Evolutionary conservation across 2,329 filamentous ascomycete species (phyloP), one percentile per base, ranked within the genome.

Genomic region (Trichoderma polysporum): DNA sequence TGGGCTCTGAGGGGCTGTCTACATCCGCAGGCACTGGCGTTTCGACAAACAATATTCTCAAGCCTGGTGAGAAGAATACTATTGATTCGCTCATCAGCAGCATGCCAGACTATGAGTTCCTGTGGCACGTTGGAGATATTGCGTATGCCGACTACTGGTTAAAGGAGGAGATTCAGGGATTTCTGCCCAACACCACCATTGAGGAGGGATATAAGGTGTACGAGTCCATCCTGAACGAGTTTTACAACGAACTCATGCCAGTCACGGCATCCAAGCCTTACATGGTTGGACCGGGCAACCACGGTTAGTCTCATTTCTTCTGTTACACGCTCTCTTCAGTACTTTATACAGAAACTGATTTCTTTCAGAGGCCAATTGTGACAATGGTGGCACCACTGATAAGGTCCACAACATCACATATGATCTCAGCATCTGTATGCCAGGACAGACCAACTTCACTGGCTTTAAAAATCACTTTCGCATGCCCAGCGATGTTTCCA

Each of bases 101-200:
- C 37, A 54, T 64, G 61, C 12, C 37, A 1, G 50, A 25, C n/a
- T 64, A 64, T 6, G 50, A 64, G 29, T 56, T 64, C 15, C 37
- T 64, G 19, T 64, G 61, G 61, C 61, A 64, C 22, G 61, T 64
- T 2, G 61, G 61, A 35, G 61, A 64, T 27, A 47, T 64, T 31
- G 61, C 61, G 4, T 64, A 64, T 13, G 61, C 61, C 27, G 61
- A 64, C 29, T 64, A 64, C 27, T 64, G 61, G 61, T 12, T 64
- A 27, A 64, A 64, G 61, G 61, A 64, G 50, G 61, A 64, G 50
- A 64, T 64, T 41, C 61, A 64, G 61, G 61, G 61, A 15, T 64
- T 56, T 41, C 27, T 64, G 35, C 61, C 61, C 13, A 64, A 64
- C 19, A 64, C 61, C 27, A 64, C 61, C 15, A 27, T 64, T 1